Percentiles rank a stretch among this genome's conserved stretches.
Conservation (phyloP, 164 flowering plant genomes). For the grape (Vitis vinifera) region ASM3070453v1 NC_081815.1:2269501-2270000, state of each 20-base stretch:
- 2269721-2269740: slow-evolving; percentile 48
- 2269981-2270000: neutral
- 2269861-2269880: neutral
- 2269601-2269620: slow-evolving; percentile 72
- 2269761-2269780: slow-evolving; percentile 74
- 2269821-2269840: neutral
- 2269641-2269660: slow-evolving; percentile 83
- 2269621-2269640: slow-evolving; percentile 93
- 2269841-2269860: slow-evolving; percentile 3
- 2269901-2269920: neutral
- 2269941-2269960: neutral
- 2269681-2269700: slow-evolving; percentile 96
- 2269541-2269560: slow-evolving; percentile 76
- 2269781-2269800: neutral
- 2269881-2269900: neutral
- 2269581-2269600: slow-evolving; percentile 55
- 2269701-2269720: slow-evolving; percentile 57
- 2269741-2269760: slow-evolving; percentile 96
- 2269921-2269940: neutral
- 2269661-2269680: slow-evolving; percentile 78
- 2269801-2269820: neutral
- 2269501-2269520: slow-evolving; percentile 4
- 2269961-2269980: neutral
- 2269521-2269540: slow-evolving; percentile 41
- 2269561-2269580: slow-evolving; percentile 89